phyloP scores from a whole-genome alignment of 2,329 filamentous ascomycete species.

The Penicillium sumatraense region DNA sequence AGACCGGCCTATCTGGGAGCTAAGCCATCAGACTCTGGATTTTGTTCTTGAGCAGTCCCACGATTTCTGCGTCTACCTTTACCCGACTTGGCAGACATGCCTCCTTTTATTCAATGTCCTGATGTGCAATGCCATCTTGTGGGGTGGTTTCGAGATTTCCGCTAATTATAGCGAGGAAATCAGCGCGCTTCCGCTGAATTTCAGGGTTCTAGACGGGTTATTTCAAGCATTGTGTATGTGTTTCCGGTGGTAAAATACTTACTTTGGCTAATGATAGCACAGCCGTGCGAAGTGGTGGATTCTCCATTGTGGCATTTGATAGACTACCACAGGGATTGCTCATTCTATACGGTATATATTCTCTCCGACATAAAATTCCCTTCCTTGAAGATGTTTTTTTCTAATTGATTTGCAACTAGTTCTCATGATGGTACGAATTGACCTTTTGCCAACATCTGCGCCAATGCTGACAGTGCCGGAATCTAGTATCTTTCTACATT shows the following conservation, averaged over 20 bases:
- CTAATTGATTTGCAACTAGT: slow-evolving; percentile 25
- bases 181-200: slow-evolving; percentile 55
- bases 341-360: slow-evolving; percentile 33
- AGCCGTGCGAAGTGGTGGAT: slow-evolving; percentile 66
- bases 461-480: background rate
- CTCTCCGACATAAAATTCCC: background rate
- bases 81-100: slow-evolving; percentile 66
- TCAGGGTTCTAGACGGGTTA: slow-evolving; percentile 65
- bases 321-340: slow-evolving; percentile 51
- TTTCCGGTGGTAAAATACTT: background rate
- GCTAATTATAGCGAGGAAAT: slow-evolving; percentile 65
- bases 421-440: slow-evolving; percentile 39
- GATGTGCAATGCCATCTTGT: slow-evolving; percentile 65
- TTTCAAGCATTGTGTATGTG: slow-evolving; percentile 62
- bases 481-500: slow-evolving; percentile 20
- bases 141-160: slow-evolving; percentile 68
- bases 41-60: slow-evolving; percentile 40
- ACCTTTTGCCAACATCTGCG: slow-evolving; percentile 5
- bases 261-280: background rate
- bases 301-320: slow-evolving; percentile 66
- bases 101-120: slow-evolving; percentile 64
- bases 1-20: slow-evolving; percentile 27
- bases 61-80: slow-evolving; percentile 52
- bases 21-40: slow-evolving; percentile 35
- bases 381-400: background rate